These are phyloP conservation scores for Pseudozyma pruni DNA, from an alignment of 1,284 basidiomycete species.

Conservation along the genomic window DNA sequence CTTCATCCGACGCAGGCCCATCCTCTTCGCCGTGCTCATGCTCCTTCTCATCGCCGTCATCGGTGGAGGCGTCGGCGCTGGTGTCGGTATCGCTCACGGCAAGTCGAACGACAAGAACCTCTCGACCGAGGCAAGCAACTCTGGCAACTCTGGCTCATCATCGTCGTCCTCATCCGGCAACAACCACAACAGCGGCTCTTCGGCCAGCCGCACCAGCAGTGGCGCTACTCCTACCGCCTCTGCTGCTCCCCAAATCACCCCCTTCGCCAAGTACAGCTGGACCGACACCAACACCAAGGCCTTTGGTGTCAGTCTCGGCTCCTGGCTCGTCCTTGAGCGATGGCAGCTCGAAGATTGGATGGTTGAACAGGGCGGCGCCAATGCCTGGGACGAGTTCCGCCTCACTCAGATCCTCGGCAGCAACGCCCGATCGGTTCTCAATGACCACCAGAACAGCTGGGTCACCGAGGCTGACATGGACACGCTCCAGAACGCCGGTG, in stretches of 20 bases:
- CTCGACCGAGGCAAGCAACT: slow-evolving; percentile 3
- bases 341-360: slow-evolving; percentile 70
- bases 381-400: slow-evolving; percentile 68
- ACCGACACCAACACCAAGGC: slow-evolving; percentile 63
- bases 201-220: slow-evolving; percentile 3
- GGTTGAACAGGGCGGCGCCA: slow-evolving; percentile 59
- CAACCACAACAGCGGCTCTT: not conserved
- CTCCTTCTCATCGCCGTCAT: slow-evolving; percentile 34
- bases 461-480: slow-evolving; percentile 69
- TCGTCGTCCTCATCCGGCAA: slow-evolving; percentile 4
- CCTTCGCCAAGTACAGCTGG: slow-evolving; percentile 63
- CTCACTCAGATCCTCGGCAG: slow-evolving; percentile 64
- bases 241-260: slow-evolving; percentile 32
- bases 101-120: slow-evolving; percentile 45
- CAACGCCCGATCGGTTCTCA: slow-evolving; percentile 42
- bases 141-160: slow-evolving; percentile 1
- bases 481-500: slow-evolving; percentile 57
- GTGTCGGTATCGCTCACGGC: slow-evolving; percentile 32
- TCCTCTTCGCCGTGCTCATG: slow-evolving; percentile 36
- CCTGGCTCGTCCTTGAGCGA: slow-evolving; percentile 65
- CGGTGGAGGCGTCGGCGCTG: slow-evolving; percentile 46
- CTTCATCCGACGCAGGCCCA: slow-evolving; percentile 36
- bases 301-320: slow-evolving; percentile 63
- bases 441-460: slow-evolving; percentile 68
- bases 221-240: slow-evolving; percentile 12